Conservation (phyloP, 768 basidiomycete genomes). For the Lentinus brumalis region DNA sequence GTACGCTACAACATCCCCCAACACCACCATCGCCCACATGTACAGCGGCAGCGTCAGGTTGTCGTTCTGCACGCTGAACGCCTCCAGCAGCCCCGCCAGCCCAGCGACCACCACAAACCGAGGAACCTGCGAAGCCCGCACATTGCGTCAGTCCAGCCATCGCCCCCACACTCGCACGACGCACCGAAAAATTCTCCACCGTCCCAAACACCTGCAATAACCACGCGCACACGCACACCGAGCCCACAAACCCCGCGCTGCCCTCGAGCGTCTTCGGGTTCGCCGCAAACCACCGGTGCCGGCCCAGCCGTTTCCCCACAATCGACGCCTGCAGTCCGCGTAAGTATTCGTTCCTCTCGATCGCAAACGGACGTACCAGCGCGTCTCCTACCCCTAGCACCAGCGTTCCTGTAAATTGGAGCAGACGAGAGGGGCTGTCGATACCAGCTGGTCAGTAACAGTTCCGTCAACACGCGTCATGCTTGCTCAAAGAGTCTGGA, state of each 20-base stretch:
- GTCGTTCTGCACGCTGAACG: constrained; percentile 93
- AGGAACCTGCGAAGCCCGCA: constrained; percentile 47
- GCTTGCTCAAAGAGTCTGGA: too few species aligned
- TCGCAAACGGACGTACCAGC: constrained; percentile 51
- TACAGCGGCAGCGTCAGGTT: constrained; percentile 96
- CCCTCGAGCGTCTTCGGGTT: constrained; percentile 93
- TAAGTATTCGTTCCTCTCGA: not conserved
- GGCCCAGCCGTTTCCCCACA: constrained; percentile 83
- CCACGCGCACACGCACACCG: constrained; percentile 71
- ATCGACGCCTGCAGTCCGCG: constrained; percentile 74
- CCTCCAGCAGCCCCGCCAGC: constrained; percentile 81
- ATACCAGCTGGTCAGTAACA: not conserved
- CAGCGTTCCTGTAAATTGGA: constrained; percentile 83
- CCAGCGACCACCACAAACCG: constrained; percentile 66
- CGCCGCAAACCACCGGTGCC: constrained; percentile 79
- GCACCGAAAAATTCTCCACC: constrained; percentile 75
- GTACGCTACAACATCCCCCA: constrained; percentile 45
- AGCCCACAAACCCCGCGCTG: constrained; percentile 75
- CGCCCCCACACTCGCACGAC: not conserved
- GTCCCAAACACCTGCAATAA: constrained; percentile 69
- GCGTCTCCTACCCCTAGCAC: constrained; percentile 93
- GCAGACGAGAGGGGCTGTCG: constrained; percentile 48
- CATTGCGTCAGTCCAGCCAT: constrained; percentile 8
- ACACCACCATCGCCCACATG: constrained; percentile 86
- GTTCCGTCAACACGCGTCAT: too few species aligned